Conservation (phyloP, 768 basidiomycete species). For the Hemileccinum rubropunctum region DNA sequence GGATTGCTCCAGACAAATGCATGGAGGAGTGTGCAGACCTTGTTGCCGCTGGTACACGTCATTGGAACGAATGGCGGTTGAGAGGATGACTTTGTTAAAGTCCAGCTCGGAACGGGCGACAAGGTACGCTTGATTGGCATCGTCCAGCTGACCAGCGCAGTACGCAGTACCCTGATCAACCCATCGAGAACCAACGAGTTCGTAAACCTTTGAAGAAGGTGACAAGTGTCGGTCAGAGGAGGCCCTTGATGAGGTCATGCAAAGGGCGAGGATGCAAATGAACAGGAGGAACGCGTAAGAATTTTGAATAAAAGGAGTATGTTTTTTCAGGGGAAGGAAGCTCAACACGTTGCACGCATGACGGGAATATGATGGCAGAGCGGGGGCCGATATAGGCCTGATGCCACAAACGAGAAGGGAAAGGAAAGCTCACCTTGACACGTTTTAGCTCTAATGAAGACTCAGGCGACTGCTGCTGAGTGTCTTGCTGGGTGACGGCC, state of each 20-base stretch:
- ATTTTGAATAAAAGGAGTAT: slow-evolving; percentile 15
- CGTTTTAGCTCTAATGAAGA: slow-evolving; percentile 76
- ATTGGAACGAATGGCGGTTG: slow-evolving; percentile 75
- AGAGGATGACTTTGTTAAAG: slow-evolving; percentile 68
- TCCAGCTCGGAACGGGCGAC: slow-evolving; percentile 81
- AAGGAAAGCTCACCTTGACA: slow-evolving; percentile 63
- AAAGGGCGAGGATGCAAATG: slow-evolving; percentile 22
- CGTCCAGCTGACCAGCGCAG: slow-evolving; percentile 86
- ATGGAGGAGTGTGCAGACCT: slow-evolving; percentile 46
- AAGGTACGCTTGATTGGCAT: slow-evolving; percentile 73
- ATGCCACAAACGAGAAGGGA: slow-evolving; percentile 14
- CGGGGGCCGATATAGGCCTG: slow-evolving; percentile 12
- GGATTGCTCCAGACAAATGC: slow-evolving; percentile 2
- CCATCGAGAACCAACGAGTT: slow-evolving; percentile 89
- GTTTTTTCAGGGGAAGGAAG: slow-evolving; percentile 9
- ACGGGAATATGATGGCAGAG: slow-evolving; percentile 21
- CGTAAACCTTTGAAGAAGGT: slow-evolving; percentile 72
- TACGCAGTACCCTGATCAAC: slow-evolving; percentile 96
- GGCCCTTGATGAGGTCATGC: slow-evolving; percentile 32
- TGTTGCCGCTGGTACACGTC: slow-evolving; percentile 88
- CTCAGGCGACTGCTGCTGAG: slow-evolving; percentile 60
- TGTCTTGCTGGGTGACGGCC: slow-evolving; percentile 48
- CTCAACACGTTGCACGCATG: slow-evolving; percentile 26
- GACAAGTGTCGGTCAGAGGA: slow-evolving; percentile 29
- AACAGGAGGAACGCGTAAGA: slow-evolving; percentile 14